A percentile compares a stretch with the other conserved stretches of the same genome.
phyloP scores from a whole-genome alignment of 495 filamentous ascomycete species.

The Podospora fimiseda region DNA sequence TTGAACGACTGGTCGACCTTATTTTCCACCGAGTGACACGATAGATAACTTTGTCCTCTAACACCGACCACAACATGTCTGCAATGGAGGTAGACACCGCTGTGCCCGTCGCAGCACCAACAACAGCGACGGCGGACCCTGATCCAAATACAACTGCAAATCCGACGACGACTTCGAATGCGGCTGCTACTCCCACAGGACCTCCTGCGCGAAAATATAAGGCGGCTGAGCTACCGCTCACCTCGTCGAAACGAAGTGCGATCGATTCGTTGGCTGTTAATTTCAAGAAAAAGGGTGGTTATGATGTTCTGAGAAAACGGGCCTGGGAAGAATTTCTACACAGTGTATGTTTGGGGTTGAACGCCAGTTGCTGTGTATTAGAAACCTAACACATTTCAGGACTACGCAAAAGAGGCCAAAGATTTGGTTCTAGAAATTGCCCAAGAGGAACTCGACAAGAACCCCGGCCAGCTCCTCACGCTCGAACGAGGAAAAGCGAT shows the following conservation, averaged over 20 bases:
- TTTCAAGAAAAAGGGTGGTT: slow-evolving; percentile 88
- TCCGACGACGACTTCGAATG: not conserved
- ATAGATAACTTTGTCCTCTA: no score
- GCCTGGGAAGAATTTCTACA: slow-evolving; percentile 75
- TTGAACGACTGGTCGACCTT: no score
- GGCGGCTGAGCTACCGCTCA: slow-evolving; percentile 73
- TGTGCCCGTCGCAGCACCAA: not conserved
- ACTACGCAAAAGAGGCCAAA: slow-evolving; percentile 60
- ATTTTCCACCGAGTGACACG: no score
- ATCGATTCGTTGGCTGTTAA: slow-evolving; percentile 74
- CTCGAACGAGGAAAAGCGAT: slow-evolving; percentile 75
- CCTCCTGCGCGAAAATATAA: slow-evolving; percentile 61
- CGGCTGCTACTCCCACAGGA: not conserved
- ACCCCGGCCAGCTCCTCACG: slow-evolving; percentile 63
- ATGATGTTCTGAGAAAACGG: slow-evolving; percentile 75
- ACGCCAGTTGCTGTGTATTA: not conserved
- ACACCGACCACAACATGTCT: slow-evolving; percentile 16
- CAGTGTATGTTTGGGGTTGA: slow-evolving; percentile 47
- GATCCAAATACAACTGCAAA: not conserved
- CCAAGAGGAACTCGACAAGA: slow-evolving; percentile 74
- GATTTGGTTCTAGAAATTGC: slow-evolving; percentile 63
- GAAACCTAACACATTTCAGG: slow-evolving; percentile 36
- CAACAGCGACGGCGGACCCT: not conserved
- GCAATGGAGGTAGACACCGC: slow-evolving; percentile 3
- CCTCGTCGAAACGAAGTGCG: slow-evolving; percentile 60